Conservation (phyloP, 2,329 filamentous ascomycete genomes). For the Phyllosticta citriasiana region DNA sequence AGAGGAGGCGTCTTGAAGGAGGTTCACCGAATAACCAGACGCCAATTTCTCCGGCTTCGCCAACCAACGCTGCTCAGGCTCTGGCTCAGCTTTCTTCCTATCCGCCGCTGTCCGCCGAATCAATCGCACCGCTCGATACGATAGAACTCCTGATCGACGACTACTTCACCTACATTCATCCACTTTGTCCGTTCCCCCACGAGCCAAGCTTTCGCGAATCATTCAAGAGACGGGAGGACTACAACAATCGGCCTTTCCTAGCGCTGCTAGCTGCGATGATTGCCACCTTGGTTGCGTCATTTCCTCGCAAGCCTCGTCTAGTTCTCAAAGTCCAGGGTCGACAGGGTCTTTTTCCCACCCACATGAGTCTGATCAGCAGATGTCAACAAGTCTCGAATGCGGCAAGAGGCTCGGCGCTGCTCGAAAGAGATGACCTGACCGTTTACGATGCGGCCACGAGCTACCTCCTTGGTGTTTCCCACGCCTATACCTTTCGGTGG, state of each 20-base stretch:
- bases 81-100: constrained; percentile 40
- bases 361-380: constrained; percentile 58
- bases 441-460: constrained; percentile 60
- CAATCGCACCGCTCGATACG: constrained; percentile 59
- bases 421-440: constrained; percentile 44
- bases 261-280: constrained; percentile 67
- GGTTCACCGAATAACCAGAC: constrained; percentile 33
- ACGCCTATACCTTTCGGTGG: constrained; percentile 59
- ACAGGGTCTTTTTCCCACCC: constrained; percentile 56
- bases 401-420: constrained; percentile 51
- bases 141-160: constrained; percentile 64
- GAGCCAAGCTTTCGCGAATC: constrained; percentile 65
- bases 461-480: constrained; percentile 61
- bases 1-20: constrained; percentile 45
- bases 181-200: constrained; percentile 67
- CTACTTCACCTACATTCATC: constrained; percentile 76
- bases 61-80: constrained; percentile 44
- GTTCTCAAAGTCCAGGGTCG: constrained; percentile 59
- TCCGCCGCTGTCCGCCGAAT: constrained; percentile 48
- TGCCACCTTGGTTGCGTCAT: constrained; percentile 61
- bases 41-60: constrained; percentile 37
- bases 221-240: constrained; percentile 57
- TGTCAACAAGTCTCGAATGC: constrained; percentile 61
- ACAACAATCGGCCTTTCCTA: constrained; percentile 56
- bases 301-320: constrained; percentile 59